A percentile compares a stretch with the other conserved stretches of the same genome.
These are phyloP conservation scores for Candida montana DNA, from an alignment of 805 yeast genomes.

Conservation along the genomic window DNA sequence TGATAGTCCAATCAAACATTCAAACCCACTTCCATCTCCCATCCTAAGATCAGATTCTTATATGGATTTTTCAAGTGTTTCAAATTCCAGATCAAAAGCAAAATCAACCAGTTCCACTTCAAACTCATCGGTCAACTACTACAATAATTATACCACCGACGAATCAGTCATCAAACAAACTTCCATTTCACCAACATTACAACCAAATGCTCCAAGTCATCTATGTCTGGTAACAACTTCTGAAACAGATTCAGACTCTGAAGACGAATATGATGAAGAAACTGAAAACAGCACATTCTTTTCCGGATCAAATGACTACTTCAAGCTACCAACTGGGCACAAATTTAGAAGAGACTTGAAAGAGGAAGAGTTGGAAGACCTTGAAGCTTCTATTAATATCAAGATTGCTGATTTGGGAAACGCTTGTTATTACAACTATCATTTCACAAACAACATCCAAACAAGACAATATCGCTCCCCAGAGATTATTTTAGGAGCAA, in stretches of 20 bases:
- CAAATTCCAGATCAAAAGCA: slow-evolving; percentile 1
- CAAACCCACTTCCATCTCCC: slow-evolving; percentile 43
- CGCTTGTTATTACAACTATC: slow-evolving; percentile 59
- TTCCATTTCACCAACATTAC: slow-evolving; percentile 12
- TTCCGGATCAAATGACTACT: neutral
- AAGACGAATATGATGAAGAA: slow-evolving; percentile 10
- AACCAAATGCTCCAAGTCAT: slow-evolving; percentile 6
- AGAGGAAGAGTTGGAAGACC: slow-evolving; percentile 11
- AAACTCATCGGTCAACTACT: slow-evolving; percentile 16
- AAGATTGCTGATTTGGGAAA: slow-evolving; percentile 69
- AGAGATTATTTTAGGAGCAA: slow-evolving; percentile 48
- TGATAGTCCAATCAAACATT: slow-evolving; percentile 26
- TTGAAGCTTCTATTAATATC: slow-evolving; percentile 22
- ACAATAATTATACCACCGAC: slow-evolving; percentile 10
- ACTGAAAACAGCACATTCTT: neutral
- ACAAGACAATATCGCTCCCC: slow-evolving; percentile 66
- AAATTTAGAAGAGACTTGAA: slow-evolving; percentile 3
- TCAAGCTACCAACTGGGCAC: slow-evolving; percentile 4
- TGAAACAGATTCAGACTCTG: slow-evolving; percentile 14
- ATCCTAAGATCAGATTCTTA: slow-evolving; percentile 24
- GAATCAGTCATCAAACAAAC: neutral
- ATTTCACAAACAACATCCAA: slow-evolving; percentile 64
- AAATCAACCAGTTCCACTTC: slow-evolving; percentile 6
- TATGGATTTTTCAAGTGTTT: slow-evolving; percentile 1
- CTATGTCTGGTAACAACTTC: slow-evolving; percentile 12